phyloP scores from a whole-genome alignment of 352 stramenopile species.

The Phytophthora cryptogea region DNA sequence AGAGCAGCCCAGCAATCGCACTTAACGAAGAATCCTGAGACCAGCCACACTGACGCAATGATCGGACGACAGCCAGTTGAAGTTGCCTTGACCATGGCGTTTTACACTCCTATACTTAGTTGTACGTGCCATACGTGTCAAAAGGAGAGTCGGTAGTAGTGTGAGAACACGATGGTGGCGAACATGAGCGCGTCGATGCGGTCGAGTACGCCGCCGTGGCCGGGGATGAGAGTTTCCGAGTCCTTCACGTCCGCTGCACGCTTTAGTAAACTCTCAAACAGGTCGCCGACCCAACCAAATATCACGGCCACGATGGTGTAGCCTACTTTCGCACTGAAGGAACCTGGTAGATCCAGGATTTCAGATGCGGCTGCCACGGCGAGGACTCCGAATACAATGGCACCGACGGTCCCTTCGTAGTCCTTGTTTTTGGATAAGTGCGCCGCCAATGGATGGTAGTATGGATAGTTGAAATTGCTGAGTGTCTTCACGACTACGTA shows the following conservation, averaged over 20 bases:
- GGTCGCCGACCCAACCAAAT: conserved; percentile 92
- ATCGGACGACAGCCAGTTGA: conserved; percentile 2
- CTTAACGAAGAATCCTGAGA: conserved; percentile 7
- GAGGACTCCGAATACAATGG: conserved; percentile 75
- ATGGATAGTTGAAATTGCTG: conserved; percentile 79
- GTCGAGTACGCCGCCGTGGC: conserved; percentile 95
- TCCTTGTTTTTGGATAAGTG: conserved; percentile 96
- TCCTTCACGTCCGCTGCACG: conserved; percentile 94
- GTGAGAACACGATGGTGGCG: conserved; percentile 60
- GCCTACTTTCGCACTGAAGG: conserved; percentile 70
- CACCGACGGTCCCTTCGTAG: conserved; percentile 93
- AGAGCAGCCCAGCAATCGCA: conserved; percentile 7
- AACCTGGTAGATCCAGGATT: conserved; percentile 74
- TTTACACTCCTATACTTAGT: neutral
- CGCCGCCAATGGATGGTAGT: conserved; percentile 82
- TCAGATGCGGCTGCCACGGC: conserved; percentile 79
- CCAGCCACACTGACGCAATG: conserved; percentile 11
- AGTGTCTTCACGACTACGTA: conserved; percentile 93
- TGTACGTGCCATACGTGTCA: no score
- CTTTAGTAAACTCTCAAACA: conserved; percentile 96
- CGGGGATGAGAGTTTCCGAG: conserved; percentile 93
- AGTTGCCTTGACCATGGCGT: conserved; percentile 5
- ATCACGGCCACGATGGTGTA: conserved; percentile 92
- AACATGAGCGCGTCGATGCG: conserved; percentile 96
- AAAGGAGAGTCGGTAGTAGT: conserved; percentile 37